A percentile compares a stretch with the other conserved stretches of the same genome.
Evolutionary conservation across 2,329 filamentous ascomycete genomes (phyloP).

Genomic region (Colletotrichum sp.): DNA sequence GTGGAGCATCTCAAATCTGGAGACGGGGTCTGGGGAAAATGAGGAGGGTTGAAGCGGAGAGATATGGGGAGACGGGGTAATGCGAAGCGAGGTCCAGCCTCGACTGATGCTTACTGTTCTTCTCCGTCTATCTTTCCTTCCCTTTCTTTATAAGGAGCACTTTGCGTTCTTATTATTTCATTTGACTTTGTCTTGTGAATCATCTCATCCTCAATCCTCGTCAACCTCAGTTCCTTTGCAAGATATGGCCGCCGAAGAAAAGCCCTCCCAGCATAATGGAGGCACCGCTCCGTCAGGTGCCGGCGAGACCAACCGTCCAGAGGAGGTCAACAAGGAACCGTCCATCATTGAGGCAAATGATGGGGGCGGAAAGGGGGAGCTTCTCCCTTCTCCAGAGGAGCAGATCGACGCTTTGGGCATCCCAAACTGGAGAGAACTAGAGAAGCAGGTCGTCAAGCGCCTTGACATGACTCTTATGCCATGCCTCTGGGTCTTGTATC

Average conservation of each 20-base stretch:
- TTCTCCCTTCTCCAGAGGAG: constrained; percentile 18
- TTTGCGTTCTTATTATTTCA: too few species aligned
- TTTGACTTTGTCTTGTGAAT: background rate
- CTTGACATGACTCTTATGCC: constrained; percentile 24
- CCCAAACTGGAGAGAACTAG: constrained; percentile 22
- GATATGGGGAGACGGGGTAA: background rate
- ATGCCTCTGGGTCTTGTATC: constrained; percentile 23
- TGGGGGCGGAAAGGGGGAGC: background rate
- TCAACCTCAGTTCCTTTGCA: background rate
- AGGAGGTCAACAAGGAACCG: background rate
- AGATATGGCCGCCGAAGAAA: constrained; percentile 10
- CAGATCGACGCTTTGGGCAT: constrained; percentile 25
- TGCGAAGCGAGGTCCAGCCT: background rate
- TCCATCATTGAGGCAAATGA: constrained; percentile 6
- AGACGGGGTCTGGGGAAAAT: constrained; percentile 13
- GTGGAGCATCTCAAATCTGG: background rate
- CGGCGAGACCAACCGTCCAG: background rate
- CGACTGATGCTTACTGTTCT: background rate
- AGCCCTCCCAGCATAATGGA: background rate
- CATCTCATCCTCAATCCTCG: background rate
- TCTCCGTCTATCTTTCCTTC: background rate
- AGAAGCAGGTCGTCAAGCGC: constrained; percentile 23
- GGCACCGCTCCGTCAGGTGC: background rate
- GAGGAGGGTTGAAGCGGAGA: background rate
- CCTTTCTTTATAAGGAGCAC: background rate